A percentile compares a stretch with the other conserved stretches of the same genome.
Evolutionary conservation across 768 basidiomycete genomes (phyloP).

Genomic region (Suillus discolor): DNA sequence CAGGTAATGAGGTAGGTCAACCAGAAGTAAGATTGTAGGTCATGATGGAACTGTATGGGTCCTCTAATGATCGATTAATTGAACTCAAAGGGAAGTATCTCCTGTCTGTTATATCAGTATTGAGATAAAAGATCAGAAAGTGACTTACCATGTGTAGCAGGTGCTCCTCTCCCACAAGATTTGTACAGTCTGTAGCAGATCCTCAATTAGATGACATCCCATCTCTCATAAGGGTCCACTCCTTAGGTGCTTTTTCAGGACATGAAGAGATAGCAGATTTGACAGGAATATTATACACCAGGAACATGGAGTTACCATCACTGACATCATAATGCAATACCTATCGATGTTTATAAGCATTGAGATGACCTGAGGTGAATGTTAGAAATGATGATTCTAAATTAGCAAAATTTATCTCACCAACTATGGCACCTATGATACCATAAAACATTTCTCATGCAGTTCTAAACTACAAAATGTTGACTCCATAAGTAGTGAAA

Average conservation of each 20-base stretch:
- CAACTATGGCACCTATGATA: neutral
- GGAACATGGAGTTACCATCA: neutral
- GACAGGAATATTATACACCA: neutral
- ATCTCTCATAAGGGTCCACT: neutral
- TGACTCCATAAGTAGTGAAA: neutral
- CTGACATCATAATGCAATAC: neutral
- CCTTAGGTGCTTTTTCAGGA: neutral
- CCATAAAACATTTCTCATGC: neutral
- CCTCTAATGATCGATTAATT: neutral
- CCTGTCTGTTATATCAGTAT: neutral
- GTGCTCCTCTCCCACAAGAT: neutral
- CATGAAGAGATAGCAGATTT: neutral
- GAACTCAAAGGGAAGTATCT: neutral
- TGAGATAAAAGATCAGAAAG: neutral
- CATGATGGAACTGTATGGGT: neutral
- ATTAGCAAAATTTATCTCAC: neutral
- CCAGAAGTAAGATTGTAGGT: constrained; percentile 1
- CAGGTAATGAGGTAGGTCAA: constrained; percentile 3
- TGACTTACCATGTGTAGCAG: neutral
- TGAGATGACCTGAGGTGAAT: neutral
- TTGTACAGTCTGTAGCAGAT: neutral
- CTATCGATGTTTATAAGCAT: neutral
- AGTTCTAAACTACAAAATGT: neutral
- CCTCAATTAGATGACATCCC: neutral
- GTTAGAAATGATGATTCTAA: neutral